phyloP scores from a whole-genome alignment of 2,329 filamentous ascomycete species.

The Colletotrichum sp. region DNA sequence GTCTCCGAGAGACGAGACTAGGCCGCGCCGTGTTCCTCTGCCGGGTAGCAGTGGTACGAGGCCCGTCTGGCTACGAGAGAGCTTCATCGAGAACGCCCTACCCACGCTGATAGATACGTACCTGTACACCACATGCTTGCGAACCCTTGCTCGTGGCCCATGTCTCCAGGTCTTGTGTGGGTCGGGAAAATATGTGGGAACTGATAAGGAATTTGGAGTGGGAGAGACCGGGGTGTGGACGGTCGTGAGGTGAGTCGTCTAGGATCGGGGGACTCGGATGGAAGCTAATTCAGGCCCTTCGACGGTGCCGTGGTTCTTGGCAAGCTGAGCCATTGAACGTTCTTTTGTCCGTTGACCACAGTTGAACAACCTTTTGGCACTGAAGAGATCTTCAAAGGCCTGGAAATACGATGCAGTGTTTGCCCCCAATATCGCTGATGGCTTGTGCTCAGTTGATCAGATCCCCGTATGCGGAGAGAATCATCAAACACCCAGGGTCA shows the following conservation, averaged over 20 bases:
- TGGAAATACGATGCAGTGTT: background rate
- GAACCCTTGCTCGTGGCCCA: background rate
- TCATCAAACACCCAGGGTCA: background rate
- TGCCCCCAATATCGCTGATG: background rate
- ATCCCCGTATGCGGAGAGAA: background rate
- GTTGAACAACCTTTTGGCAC: background rate
- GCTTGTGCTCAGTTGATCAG: slow-evolving; percentile 9
- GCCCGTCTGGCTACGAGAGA: background rate
- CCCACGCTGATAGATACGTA: background rate
- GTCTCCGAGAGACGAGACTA: background rate
- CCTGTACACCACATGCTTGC: slow-evolving; percentile 6
- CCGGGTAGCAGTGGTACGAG: slow-evolving; percentile 6
- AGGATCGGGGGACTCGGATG: slow-evolving; percentile 12
- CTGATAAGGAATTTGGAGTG: slow-evolving; percentile 19
- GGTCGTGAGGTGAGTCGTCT: background rate
- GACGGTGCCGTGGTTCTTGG: slow-evolving; percentile 5
- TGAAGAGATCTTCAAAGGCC: background rate
- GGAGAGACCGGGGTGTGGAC: background rate
- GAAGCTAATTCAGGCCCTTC: slow-evolving; percentile 11
- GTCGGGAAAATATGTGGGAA: slow-evolving; percentile 13
- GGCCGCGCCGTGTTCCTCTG: background rate
- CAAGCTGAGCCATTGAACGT: background rate
- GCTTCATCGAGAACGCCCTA: background rate
- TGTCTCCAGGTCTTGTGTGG: slow-evolving; percentile 1
- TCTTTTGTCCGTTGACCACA: background rate